These are phyloP conservation scores for Closterium sp. DNA, from an alignment of 139 green algal genomes.

Conservation along the genomic window DNA sequence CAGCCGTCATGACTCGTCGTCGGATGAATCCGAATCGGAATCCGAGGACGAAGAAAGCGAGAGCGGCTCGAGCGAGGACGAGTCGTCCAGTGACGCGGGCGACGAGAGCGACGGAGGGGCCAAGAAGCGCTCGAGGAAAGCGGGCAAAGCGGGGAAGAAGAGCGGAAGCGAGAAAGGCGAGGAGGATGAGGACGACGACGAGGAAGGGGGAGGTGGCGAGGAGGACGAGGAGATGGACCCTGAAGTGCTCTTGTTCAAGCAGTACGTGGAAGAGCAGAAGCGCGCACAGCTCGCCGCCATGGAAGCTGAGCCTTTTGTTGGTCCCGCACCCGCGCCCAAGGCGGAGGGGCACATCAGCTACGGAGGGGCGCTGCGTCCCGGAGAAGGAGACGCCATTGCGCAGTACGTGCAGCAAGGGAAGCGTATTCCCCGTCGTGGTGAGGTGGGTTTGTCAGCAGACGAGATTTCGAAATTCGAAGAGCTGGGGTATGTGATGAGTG, in stretches of 20 bases:
- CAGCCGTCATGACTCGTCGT: background rate
- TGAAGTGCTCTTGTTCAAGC: slow-evolving; percentile 35
- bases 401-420: slow-evolving; percentile 88
- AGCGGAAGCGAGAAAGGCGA: background rate
- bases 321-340: slow-evolving; percentile 29
- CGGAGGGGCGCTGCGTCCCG: slow-evolving; percentile 43
- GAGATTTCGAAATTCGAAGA: slow-evolving; percentile 89
- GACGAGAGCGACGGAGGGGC: slow-evolving; percentile 22
- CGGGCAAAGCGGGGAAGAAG: background rate
- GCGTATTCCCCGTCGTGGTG: slow-evolving; percentile 92
- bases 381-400: slow-evolving; percentile 77
- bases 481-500: slow-evolving; percentile 96
- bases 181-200: background rate
- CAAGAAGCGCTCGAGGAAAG: slow-evolving; percentile 8
- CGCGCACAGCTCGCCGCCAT: background rate
- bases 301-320: slow-evolving; percentile 32
- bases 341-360: slow-evolving; percentile 49
- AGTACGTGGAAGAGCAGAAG: slow-evolving; percentile 38
- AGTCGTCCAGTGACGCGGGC: background rate
- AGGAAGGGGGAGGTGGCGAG: background rate
- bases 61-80: background rate
- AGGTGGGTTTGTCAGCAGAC: slow-evolving; percentile 84
- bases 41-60: background rate
- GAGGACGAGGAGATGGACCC: slow-evolving; percentile 1
- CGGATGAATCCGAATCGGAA: slow-evolving; percentile 13